Conservation (phyloP, 2,329 filamentous ascomycete species). For the Paecilomyces niveus region DNA sequence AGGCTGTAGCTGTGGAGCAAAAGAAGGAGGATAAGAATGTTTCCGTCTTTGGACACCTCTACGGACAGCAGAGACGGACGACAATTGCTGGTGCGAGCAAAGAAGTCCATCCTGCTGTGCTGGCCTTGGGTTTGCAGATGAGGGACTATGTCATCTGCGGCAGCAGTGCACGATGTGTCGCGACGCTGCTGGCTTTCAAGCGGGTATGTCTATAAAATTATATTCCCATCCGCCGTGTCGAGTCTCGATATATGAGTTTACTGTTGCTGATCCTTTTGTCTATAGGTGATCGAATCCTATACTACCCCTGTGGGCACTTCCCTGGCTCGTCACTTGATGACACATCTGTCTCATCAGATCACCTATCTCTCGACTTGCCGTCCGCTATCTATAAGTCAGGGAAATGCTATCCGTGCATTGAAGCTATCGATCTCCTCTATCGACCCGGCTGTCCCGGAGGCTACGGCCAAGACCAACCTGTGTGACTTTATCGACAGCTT, state of each 20-base stretch:
- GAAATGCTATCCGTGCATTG: conserved; percentile 89
- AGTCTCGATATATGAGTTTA: background rate
- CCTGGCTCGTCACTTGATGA: conserved; percentile 82
- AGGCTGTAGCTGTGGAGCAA: conserved; percentile 33
- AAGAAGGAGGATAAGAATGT: conserved; percentile 60
- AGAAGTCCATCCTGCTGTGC: conserved; percentile 76
- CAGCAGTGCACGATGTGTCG: conserved; percentile 79
- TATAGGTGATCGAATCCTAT: conserved; percentile 84
- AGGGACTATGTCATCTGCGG: conserved; percentile 82
- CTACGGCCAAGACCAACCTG: conserved; percentile 71
- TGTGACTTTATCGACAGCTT: conserved; percentile 79
- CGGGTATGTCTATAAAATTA: conserved; percentile 48
- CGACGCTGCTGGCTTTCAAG: conserved; percentile 84
- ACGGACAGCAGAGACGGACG: conserved; percentile 64
- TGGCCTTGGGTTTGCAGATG: conserved; percentile 84
- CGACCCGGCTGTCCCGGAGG: conserved; percentile 76
- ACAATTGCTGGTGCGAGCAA: conserved; percentile 56
- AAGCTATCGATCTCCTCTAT: conserved; percentile 89
- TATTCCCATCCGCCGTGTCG: background rate
- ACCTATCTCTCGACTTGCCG: conserved; percentile 88
- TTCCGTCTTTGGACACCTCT: conserved; percentile 75
- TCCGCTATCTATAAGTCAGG: conserved; percentile 95
- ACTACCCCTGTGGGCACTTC: conserved; percentile 78
- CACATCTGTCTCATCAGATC: conserved; percentile 90
- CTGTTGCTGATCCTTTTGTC: conserved; percentile 8